Percentiles rank a stretch among this genome's conserved stretches.
These are phyloP conservation scores for Imleria badia DNA, from an alignment of 768 basidiomycete genomes.

Conservation along the genomic window DNA sequence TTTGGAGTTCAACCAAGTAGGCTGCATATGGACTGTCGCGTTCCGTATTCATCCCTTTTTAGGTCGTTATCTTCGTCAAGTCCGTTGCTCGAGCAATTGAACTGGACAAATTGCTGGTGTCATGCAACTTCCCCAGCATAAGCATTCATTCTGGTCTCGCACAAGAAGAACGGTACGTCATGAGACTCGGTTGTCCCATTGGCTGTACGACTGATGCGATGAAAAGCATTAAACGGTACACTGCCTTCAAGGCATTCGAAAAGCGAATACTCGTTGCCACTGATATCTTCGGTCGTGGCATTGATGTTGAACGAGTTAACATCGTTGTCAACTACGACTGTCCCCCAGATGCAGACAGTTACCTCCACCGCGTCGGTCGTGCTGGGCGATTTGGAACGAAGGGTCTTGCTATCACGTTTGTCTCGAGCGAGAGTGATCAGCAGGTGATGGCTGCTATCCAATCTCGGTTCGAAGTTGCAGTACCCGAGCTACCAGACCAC, in stretches of 20 bases:
- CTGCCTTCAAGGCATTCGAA: conserved; percentile 98
- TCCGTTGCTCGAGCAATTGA: conserved; percentile 96
- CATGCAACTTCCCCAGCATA: conserved; percentile 98
- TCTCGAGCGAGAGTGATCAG: conserved; percentile 88
- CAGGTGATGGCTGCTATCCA: conserved; percentile 96
- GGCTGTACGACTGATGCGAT: conserved; percentile 3
- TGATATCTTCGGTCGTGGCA: conserved; percentile 98
- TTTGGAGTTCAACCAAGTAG: conserved; percentile 96
- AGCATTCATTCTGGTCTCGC: conserved; percentile 92
- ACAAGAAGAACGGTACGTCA: conserved; percentile 90
- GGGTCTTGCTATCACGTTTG: conserved; percentile 97
- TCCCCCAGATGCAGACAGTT: conserved; percentile 95
- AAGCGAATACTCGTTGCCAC: conserved; percentile 99
- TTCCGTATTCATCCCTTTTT: conserved; percentile 1
- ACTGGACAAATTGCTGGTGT: conserved; percentile 91
- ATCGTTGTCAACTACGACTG: conserved; percentile 99
- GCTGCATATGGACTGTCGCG: neutral
- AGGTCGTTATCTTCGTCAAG: conserved; percentile 99
- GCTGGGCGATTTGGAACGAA: conserved; percentile 99
- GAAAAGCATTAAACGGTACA: conserved; percentile 86
- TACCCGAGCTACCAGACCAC: conserved; percentile 90
- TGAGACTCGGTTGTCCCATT: neutral
- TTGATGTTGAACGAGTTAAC: conserved; percentile 99
- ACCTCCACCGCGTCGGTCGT: conserved; percentile 98
- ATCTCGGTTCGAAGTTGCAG: conserved; percentile 94